phyloP scores from a whole-genome alignment of 345 rosid genomes.

The Moricandia moricandioides region DNA sequence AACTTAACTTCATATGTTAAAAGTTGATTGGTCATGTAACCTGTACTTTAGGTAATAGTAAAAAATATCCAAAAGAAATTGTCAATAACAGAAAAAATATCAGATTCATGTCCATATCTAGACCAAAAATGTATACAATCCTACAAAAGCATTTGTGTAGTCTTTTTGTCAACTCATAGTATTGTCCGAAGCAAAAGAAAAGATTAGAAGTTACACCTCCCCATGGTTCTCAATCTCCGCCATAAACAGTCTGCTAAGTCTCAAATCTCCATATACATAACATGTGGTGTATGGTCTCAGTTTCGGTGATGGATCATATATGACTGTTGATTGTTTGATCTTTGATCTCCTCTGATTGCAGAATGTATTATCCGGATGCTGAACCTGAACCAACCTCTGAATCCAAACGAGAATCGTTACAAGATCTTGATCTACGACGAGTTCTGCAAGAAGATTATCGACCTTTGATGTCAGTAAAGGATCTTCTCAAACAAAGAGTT shows the following conservation, averaged over 20 bases:
- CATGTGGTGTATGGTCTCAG: background rate
- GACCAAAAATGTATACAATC: background rate
- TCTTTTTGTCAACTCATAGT: no score
- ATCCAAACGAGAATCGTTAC: background rate
- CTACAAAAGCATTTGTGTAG: no score
- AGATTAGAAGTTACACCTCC: background rate
- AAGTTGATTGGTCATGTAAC: background rate
- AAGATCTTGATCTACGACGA: background rate
- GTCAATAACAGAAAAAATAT: background rate
- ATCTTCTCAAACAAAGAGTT: background rate
- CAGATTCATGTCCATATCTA: background rate
- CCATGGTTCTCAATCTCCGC: background rate
- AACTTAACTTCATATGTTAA: no score
- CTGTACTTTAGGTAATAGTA: background rate
- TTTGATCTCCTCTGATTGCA: background rate
- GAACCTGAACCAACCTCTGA: background rate
- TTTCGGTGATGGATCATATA: background rate
- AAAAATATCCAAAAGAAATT: no score
- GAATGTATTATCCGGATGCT: background rate
- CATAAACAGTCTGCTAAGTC: background rate
- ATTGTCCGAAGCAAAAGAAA: no score
- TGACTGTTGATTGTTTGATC: background rate
- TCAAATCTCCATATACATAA: background rate
- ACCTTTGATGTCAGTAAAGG: background rate
- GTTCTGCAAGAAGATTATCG: background rate